phyloP scores from a whole-genome alignment of 2,329 filamentous ascomycete genomes.

The Trichoderma gracile region DNA sequence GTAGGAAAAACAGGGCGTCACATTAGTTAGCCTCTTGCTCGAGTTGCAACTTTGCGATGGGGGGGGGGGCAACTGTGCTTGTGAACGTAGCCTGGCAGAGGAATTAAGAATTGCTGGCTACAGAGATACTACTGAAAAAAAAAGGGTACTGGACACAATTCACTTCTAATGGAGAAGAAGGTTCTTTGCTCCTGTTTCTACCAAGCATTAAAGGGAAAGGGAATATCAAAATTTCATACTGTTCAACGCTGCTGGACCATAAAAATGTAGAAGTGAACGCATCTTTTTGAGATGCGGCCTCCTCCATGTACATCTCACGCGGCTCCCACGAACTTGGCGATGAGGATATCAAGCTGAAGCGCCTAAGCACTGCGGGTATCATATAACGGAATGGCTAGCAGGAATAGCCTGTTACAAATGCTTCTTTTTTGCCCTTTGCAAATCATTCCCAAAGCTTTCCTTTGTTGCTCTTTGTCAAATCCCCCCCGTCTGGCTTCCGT shows the following conservation, averaged over 20 bases:
- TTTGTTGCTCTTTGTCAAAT: background rate
- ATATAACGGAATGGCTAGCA: background rate
- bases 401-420: background rate
- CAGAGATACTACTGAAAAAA: constrained; percentile 19
- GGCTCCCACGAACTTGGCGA: no score
- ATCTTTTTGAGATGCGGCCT: background rate
- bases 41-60: constrained; percentile 17
- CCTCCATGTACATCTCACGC: no score
- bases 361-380: constrained; percentile 5
- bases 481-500: background rate
- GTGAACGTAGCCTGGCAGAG: constrained; percentile 17
- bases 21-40: constrained; percentile 23
- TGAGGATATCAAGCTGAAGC: background rate
- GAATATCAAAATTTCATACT: constrained; percentile 21
- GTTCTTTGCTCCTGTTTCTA: constrained; percentile 23
- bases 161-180: constrained; percentile 24
- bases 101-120: constrained; percentile 17
- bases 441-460: background rate
- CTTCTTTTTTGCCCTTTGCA: background rate
- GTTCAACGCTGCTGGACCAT: constrained; percentile 1
- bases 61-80: constrained; percentile 7
- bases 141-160: constrained; percentile 24
- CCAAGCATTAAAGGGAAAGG: constrained; percentile 17
- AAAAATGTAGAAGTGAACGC: background rate
- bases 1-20: constrained; percentile 17